Base-by-base conservation (phyloP, 192 early-diverging fungal genomes). In the Coemansia sp. region DNA sequence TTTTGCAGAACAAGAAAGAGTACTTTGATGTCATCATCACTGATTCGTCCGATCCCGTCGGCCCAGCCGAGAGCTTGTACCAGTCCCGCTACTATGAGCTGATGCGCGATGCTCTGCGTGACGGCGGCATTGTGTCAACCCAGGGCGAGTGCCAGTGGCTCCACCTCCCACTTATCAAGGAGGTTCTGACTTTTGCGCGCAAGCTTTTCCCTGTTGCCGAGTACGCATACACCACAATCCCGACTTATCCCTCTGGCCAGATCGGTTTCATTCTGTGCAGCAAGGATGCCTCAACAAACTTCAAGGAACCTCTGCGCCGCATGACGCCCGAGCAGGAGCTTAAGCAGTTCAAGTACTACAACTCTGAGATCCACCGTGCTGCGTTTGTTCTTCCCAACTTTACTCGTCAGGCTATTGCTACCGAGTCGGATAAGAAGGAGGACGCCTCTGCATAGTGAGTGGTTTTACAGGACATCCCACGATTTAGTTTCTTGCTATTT, bases 121-220 rank as follows among this genome's bases (percentile, higher is more conserved):
- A 85, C 12, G 93, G 91, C 37, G 97, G 97, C 73, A 90, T 97
- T 60, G 88, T 99, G 73, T 93, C 91, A 78, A 94, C 94, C 31
- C 97, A 99, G 87, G 96, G 94, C 81, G 97, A 99, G 87, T 98
- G 97, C 89, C 91, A 93, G 86, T 99, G 97, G 96, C 92, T 99
- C 58, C 95, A 99, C 67, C 76, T 96, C 61, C 76, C 85, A 28
- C 87, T 99, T 35, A 97, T 99, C 90, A 91, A 90, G 83, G 83
- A 91, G 61, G 94, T 99, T 25, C 84, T 95, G 68, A 78, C 85
- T 16, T 89, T 90, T 74, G 89, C 89, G 58, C 87, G 87, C 64
- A 79, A 86, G 40, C 81, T 99, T 63, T 99, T 92, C 85, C 93
- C 97, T 12, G 84, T 87, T 9, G 96, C 93, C 59, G 93, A 92